phyloP scores from a whole-genome alignment of 2,329 filamentous ascomycete species.

The Fusarium humuli region DNA sequence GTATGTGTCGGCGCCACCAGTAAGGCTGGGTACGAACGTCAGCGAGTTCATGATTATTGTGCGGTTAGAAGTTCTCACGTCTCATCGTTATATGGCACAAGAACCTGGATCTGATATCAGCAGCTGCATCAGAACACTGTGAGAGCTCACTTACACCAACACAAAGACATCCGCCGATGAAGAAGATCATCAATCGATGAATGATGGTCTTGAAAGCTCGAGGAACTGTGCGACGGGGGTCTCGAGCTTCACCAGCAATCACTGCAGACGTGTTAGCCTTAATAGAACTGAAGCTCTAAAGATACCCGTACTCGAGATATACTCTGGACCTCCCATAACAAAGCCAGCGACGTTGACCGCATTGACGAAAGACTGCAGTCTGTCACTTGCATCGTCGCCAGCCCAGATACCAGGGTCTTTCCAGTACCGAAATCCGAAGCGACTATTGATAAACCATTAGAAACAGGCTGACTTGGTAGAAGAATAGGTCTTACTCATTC shows the following conservation, averaged over 20 bases:
- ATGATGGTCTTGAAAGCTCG: not conserved
- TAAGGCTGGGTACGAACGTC: not conserved
- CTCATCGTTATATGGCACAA: not conserved
- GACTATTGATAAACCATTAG: constrained; percentile 53
- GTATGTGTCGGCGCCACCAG: not conserved
- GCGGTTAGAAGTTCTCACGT: too few relatives aligned
- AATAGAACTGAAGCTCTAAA: too few relatives aligned
- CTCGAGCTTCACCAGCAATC: not conserved
- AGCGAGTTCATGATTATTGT: too few relatives aligned
- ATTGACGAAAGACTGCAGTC: not conserved
- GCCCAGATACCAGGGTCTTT: constrained; percentile 46
- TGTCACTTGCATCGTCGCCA: not conserved
- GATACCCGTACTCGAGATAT: constrained; percentile 67
- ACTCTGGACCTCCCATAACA: constrained; percentile 67
- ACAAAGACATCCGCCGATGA: not conserved
- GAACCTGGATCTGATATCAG: not conserved
- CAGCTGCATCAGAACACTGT: too few relatives aligned
- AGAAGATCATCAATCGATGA: not conserved
- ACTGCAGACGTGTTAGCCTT: not conserved
- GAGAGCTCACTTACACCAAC: not conserved
- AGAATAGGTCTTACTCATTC: not conserved
- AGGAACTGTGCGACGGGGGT: not conserved
- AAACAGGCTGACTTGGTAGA: accelerated
- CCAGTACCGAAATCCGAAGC: constrained; percentile 77
- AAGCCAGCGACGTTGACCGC: constrained; percentile 49